These are phyloP conservation scores for Austroboletus eburneus DNA, from an alignment of 768 basidiomycete genomes.

Conservation along the genomic window DNA sequence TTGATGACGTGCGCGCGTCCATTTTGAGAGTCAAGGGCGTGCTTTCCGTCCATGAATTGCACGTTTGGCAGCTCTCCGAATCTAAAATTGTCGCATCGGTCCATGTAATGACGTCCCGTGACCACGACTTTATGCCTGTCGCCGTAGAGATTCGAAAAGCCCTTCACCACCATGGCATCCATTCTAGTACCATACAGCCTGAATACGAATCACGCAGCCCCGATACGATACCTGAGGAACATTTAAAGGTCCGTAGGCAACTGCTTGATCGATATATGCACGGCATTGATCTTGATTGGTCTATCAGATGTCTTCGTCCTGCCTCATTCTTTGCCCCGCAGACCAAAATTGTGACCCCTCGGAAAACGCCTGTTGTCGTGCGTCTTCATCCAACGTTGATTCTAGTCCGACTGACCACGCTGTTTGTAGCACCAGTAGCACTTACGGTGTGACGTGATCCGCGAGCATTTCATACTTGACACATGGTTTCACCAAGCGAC, in stretches of 20 bases:
- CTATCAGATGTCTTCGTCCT: conserved; percentile 50
- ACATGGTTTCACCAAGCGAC: conserved; percentile 26
- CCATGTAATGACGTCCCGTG: conserved; percentile 81
- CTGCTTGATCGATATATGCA: background rate
- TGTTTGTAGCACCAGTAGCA: conserved; percentile 42
- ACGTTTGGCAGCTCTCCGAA: conserved; percentile 97
- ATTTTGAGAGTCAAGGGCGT: conserved; percentile 84
- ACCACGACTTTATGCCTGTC: conserved; percentile 88
- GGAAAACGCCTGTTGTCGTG: conserved; percentile 80
- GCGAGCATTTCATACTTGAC: background rate
- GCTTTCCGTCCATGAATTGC: conserved; percentile 82
- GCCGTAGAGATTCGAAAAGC: conserved; percentile 79
- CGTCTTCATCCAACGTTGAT: conserved; percentile 30
- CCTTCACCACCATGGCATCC: conserved; percentile 89
- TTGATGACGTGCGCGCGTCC: conserved; percentile 82
- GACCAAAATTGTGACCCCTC: conserved; percentile 63
- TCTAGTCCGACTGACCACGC: conserved; percentile 2
- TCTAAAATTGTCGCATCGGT: conserved; percentile 93
- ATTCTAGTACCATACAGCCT: conserved; percentile 92
- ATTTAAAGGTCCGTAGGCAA: conserved; percentile 41
- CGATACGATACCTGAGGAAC: conserved; percentile 40
- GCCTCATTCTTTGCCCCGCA: conserved; percentile 68
- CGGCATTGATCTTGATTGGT: conserved; percentile 5
- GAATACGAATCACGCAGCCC: conserved; percentile 55
- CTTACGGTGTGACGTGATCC: conserved; percentile 37